phyloP scores from a whole-genome alignment of 2,329 filamentous ascomycete genomes.

The Aureobasidium musti region DNA sequence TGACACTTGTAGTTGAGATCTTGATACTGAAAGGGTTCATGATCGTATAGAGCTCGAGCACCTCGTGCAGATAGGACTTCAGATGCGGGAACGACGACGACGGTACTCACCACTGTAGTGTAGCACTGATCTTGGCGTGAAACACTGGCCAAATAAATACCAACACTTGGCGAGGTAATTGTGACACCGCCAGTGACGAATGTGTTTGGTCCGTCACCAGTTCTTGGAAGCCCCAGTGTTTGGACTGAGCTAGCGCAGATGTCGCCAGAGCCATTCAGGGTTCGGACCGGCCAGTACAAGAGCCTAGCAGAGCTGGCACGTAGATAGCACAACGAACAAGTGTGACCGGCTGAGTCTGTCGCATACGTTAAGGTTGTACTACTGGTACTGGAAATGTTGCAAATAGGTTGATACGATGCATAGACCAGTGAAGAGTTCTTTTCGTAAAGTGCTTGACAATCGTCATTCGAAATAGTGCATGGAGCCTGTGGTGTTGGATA shows the following conservation, averaged over 20 bases:
- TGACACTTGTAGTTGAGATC: constrained; percentile 37
- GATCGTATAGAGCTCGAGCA: constrained; percentile 30
- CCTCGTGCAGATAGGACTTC: constrained; percentile 34
- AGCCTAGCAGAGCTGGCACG: neutral
- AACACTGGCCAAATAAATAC: neutral
- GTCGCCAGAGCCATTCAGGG: neutral
- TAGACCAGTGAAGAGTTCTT: neutral
- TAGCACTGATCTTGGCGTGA: neutral
- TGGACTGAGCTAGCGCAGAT: neutral
- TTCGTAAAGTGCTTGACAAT: neutral
- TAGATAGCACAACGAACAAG: neutral
- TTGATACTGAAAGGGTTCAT: constrained; percentile 33
- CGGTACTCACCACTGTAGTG: neutral
- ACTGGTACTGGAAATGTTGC: neutral
- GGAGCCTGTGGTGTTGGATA: neutral
- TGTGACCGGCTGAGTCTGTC: neutral
- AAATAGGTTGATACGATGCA: neutral
- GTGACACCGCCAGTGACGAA: constrained; percentile 4
- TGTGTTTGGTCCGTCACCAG: constrained; percentile 8
- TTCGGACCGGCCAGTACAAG: neutral
- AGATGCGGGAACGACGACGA: neutral
- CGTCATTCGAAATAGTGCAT: neutral
- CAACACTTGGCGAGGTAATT: constrained; percentile 13
- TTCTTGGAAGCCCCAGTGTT: constrained; percentile 1
- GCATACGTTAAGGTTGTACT: neutral